Percentiles rank a stretch among this genome's conserved stretches.
phyloP scores from a whole-genome alignment of 2,329 filamentous ascomycete species.

The Plectosphaerella cucumerina region DNA sequence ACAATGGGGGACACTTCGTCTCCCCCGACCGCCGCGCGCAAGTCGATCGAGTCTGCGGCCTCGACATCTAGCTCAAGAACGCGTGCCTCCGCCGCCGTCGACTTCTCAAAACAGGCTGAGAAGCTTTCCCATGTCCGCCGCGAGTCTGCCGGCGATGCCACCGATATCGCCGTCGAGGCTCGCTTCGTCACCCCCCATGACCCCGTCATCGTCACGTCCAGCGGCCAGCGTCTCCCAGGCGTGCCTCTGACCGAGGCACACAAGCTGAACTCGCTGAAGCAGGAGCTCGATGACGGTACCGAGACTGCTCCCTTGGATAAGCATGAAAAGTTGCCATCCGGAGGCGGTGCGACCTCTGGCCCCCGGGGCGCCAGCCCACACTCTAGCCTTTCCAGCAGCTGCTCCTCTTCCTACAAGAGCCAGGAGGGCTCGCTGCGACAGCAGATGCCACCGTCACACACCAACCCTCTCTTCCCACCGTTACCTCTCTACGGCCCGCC shows the following conservation, averaged over 20 bases:
- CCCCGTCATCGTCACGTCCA: conserved; percentile 64
- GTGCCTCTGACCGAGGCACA: conserved; percentile 67
- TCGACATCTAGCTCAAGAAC: background rate
- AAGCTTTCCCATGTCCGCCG: conserved; percentile 38
- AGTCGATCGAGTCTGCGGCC: no score
- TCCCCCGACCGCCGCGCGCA: no score
- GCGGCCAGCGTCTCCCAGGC: conserved; percentile 62
- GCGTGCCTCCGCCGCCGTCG: conserved; percentile 29
- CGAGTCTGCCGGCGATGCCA: conserved; percentile 19
- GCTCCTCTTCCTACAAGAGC: background rate
- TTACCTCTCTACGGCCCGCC: conserved; percentile 78
- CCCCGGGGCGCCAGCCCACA: background rate
- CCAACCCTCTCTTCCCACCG: conserved; percentile 79
- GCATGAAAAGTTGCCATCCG: background rate
- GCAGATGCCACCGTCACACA: conserved; percentile 60
- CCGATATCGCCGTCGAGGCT: conserved; percentile 54
- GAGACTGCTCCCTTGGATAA: conserved; percentile 19
- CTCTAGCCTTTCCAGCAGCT: background rate
- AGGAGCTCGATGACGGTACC: conserved; percentile 34
- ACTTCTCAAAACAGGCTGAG: conserved; percentile 59
- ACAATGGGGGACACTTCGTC: no score
- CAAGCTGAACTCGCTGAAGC: conserved; percentile 62
- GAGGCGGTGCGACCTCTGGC: background rate
- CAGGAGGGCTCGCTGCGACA: conserved; percentile 36
- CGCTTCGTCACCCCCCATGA: conserved; percentile 66